A percentile compares a stretch with the other conserved stretches of the same genome.
Conservation (phyloP, 2,329 filamentous ascomycete genomes). For the Camillea tinctor region DNA sequence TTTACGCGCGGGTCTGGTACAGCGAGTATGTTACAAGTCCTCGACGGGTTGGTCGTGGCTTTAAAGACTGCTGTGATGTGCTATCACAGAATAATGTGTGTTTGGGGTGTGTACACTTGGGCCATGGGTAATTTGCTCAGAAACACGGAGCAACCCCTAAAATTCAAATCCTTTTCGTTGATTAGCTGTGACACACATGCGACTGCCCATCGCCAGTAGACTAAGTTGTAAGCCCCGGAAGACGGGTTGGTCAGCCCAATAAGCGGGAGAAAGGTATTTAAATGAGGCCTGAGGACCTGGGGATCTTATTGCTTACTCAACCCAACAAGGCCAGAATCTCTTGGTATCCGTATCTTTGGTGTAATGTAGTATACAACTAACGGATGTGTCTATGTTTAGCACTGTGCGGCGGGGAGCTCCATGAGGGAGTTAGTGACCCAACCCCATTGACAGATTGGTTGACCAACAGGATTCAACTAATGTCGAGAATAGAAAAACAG, state of each 20-base stretch:
- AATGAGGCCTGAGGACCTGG: too few relatives aligned
- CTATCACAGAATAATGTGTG: neutral
- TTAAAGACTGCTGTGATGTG: neutral
- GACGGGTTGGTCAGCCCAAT: neutral
- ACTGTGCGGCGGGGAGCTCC: neutral
- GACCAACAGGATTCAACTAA: neutral
- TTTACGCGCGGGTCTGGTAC: neutral
- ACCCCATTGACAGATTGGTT: neutral
- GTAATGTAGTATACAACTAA: neutral
- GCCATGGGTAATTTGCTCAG: neutral
- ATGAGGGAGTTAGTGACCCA: neutral
- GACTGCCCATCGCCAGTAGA: neutral
- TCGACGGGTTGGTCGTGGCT: neutral
- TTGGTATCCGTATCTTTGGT: neutral
- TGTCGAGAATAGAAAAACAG: neutral
- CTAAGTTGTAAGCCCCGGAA: neutral
- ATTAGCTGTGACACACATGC: neutral
- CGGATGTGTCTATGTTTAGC: neutral
- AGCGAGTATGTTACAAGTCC: neutral
- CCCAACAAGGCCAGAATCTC: neutral
- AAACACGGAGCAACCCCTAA: neutral
- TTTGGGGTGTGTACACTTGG: neutral
- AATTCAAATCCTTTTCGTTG: neutral
- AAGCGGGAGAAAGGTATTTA: neutral
- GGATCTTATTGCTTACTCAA: neutral